A percentile compares a stretch with the other conserved stretches of the same genome.
Conservation (phyloP, 164 flowering plant species). For the Brasenia schreberi region DNA sequence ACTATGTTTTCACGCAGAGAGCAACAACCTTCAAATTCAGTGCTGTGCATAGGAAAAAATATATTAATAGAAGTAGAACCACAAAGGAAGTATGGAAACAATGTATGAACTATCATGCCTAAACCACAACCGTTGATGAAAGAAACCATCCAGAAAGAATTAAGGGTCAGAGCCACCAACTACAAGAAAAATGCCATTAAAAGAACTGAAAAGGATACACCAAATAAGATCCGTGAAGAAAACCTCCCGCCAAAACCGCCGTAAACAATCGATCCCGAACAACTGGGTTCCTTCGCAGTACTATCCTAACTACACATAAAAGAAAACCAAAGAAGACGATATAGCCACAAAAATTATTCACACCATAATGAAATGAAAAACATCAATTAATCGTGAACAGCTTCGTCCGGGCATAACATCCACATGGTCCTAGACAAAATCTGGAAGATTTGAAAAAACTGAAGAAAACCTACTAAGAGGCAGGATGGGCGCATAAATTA, state of each 20-base stretch:
- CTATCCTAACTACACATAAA: conserved; percentile 53
- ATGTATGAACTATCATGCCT: too few relatives aligned
- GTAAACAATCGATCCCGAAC: conserved; percentile 82
- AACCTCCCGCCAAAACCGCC: conserved; percentile 74
- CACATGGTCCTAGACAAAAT: conserved; percentile 4
- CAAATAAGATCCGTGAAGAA: conserved; percentile 77
- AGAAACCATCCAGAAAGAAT: background rate
- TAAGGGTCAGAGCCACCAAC: background rate
- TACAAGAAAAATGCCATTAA: background rate
- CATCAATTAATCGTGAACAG: background rate
- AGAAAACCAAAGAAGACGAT: background rate
- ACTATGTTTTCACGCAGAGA: too few relatives aligned
- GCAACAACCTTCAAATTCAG: too few relatives aligned
- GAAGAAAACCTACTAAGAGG: conserved; percentile 50
- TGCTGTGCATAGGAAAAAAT: too few relatives aligned
- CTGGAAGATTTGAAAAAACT: background rate
- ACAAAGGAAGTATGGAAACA: too few relatives aligned
- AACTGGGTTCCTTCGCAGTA: conserved; percentile 62
- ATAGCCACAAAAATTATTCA: background rate
- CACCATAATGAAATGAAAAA: background rate
- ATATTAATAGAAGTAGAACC: too few relatives aligned
- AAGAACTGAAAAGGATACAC: conserved; percentile 67
- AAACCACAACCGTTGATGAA: background rate
- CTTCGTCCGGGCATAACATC: background rate
- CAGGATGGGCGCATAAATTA: conserved; percentile 83